Evolutionary conservation across 2,329 filamentous ascomycete species (phyloP).

Genomic region (Fusarium odoratissimum): DNA sequence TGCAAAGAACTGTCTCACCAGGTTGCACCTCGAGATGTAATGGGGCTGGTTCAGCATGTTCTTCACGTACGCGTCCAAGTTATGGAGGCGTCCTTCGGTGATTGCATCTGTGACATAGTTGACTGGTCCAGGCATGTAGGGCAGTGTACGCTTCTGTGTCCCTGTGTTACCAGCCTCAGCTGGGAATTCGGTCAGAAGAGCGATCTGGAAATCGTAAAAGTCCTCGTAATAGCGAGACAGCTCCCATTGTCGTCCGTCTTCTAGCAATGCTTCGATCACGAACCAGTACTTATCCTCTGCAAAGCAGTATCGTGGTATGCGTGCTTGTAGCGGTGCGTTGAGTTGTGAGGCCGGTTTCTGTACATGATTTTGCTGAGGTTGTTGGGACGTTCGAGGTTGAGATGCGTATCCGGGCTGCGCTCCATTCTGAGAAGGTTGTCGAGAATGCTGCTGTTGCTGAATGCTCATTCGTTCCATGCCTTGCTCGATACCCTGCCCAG

Average conservation of each 20-base stretch:
- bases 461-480: slow-evolving; percentile 85
- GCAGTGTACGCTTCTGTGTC: slow-evolving; percentile 81
- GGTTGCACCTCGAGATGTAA: slow-evolving; percentile 84
- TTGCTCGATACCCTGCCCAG: slow-evolving; percentile 68
- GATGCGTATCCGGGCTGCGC: slow-evolving; percentile 45
- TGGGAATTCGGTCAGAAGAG: slow-evolving; percentile 90
- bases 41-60: slow-evolving; percentile 84
- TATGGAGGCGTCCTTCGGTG: slow-evolving; percentile 90
- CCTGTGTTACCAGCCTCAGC: slow-evolving; percentile 90
- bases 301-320: slow-evolving; percentile 93
- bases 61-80: slow-evolving; percentile 95
- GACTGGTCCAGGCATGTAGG: slow-evolving; percentile 98
- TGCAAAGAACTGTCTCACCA: slow-evolving; percentile 91
- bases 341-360: slow-evolving; percentile 64
- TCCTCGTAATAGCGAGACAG: slow-evolving; percentile 96
- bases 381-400: slow-evolving; percentile 46
- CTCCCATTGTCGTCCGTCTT: slow-evolving; percentile 93
- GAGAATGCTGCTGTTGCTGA: slow-evolving; percentile 50
- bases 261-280: slow-evolving; percentile 89
- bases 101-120: slow-evolving; percentile 99
- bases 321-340: slow-evolving; percentile 82
- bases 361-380: slow-evolving; percentile 51
- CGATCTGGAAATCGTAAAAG: slow-evolving; percentile 99
- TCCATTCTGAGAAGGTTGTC: slow-evolving; percentile 46
- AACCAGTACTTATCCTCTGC: slow-evolving; percentile 99